Base-by-base conservation (phyloP, 1,284 basidiomycete genomes). In the Leucoagaricus sp. region DNA sequence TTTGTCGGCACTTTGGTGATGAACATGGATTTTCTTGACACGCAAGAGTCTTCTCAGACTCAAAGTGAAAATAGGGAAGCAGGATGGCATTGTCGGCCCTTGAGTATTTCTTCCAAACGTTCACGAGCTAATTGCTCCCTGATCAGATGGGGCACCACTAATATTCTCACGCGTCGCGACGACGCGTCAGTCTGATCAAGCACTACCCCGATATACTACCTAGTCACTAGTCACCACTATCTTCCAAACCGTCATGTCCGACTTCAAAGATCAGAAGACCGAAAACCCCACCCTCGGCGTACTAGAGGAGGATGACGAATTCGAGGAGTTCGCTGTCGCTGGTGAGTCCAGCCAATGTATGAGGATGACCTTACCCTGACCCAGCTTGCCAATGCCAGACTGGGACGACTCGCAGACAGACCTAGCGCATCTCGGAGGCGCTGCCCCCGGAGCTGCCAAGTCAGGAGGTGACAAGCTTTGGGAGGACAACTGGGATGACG, bases 401-500 rank as follows among this genome's bases (percentile, higher is more conserved):
- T 93, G 93, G 92, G 87, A 93, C 57, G 89, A 94, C 65, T 84
- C 87, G 0, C 81, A 92, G 63, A 93, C 92, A 3, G 86, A 91
- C 67, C 72, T 94, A 25, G 87, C 88, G 6, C 89, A 93, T 68
- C 72, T 93, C 42, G 82, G 81, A 53, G 86, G 87, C n/a, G 77
- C 82, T 12, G 81, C 83, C 19, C 88, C 87, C 2, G 89, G 86
- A 3, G 84, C 79, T 21, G 86, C 89, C 10, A 88, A 85, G 67
- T 86, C 87, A 23, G 85, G 83, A 38, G 87, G 87, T 10, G 85
- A 92, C 71, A 92, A 95, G 69, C 78, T 98, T 29, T 99, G 96
- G 96, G 96, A 98, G 78, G 96, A 98, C 67, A 98, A 98, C 72
- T 99, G 96, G 96, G 96, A 99, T 68, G 96, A 99, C 67, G 96